Base-by-base conservation (phyloP, 805 yeast species). In the Lipomyces spencermartinsiae region DNA sequence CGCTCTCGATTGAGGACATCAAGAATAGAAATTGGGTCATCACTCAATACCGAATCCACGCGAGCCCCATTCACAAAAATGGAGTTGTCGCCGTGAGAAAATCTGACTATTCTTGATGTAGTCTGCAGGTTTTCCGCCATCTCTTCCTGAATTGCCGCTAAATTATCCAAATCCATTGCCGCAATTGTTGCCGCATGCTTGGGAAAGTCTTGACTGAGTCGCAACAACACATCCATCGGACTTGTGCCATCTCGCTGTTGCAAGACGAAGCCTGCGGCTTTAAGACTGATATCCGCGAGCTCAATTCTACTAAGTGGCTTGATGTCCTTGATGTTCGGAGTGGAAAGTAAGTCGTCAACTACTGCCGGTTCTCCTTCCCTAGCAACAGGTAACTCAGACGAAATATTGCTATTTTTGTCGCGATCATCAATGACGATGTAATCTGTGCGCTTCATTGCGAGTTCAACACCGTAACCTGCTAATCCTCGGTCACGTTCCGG, bases 11-110 rank as follows among this genome's bases (percentile, higher is more conserved):
- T 80, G 9, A 87, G 63, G 0, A 74, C 70, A 0, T 81, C 77
- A 51, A 84, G 72, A 16, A 81, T 64, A 3, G 73, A 63, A 68
- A 71, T 78, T 2, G 77, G 67, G 62, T 76, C 76, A 37, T 72
- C 73, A n/a, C 85, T 78, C 0, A 88, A 54, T 1, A 68, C 76
- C 1, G 87, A 35, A 19, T 72, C 72, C 31, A 71, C 54, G n/a
- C 66, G 61, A 0, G 89, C 85, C 0, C 97, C 97, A 77, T 93
- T 92, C 22, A 92, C 73, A 69, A 86, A 89, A 1, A 93, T 66
- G 0, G 74, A 70, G 57, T 75, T 76, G 34, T 71, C 71, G 2
- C 80, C 81, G 5, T 71, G 73, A 1, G 64, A 56, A 34, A 75
- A 57, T 6, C 71, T 73, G 1, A 59, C 19, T 9, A 62, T 63